A percentile compares a stretch with the other conserved stretches of the same genome.
Evolutionary conservation across 345 rosid genomes (phyloP).

Genomic region (Euclidium syriacum): DNA sequence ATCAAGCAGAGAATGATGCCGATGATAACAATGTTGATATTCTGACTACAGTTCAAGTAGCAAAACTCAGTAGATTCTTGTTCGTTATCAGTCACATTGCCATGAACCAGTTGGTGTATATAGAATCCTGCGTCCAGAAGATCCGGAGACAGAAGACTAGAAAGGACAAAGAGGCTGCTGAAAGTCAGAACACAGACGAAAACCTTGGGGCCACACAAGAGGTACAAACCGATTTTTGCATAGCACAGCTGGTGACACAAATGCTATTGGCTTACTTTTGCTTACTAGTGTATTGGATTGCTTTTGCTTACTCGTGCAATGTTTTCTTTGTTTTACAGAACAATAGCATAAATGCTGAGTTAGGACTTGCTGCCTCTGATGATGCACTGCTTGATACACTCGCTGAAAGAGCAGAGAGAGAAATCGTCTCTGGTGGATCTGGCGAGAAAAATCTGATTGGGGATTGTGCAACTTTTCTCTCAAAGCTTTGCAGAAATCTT

Average conservation of each 20-base stretch:
- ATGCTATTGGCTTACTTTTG: neutral
- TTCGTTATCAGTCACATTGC: constrained; percentile 86
- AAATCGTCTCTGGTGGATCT: constrained; percentile 69
- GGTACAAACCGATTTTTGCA: constrained; percentile 8
- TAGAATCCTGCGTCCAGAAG: constrained; percentile 81
- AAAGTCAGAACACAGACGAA: constrained; percentile 33
- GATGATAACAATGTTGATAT: constrained; percentile 23
- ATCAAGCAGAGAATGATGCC: constrained; percentile 41
- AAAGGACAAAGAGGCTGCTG: constrained; percentile 44
- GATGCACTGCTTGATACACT: constrained; percentile 81
- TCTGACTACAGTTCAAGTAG: constrained; percentile 57
- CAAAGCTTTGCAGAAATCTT: constrained; percentile 88
- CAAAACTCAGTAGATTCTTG: constrained; percentile 77
- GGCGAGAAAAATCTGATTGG: constrained; percentile 70
- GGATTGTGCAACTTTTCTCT: constrained; percentile 67
- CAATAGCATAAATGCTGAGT: constrained; percentile 75
- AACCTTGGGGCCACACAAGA: constrained; percentile 18
- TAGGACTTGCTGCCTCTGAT: constrained; percentile 92
- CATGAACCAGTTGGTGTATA: constrained; percentile 90
- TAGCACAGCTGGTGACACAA: constrained; percentile 2
- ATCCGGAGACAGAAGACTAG: constrained; percentile 75
- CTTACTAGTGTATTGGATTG: neutral
- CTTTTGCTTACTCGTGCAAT: neutral
- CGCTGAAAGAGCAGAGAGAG: constrained; percentile 85
- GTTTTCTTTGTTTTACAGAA: constrained; percentile 46